Evolutionary conservation across 176 grass and related monocot species (phyloP), one percentile per base, ranked within the genome.

Genomic region (Pharus latifolius): DNA sequence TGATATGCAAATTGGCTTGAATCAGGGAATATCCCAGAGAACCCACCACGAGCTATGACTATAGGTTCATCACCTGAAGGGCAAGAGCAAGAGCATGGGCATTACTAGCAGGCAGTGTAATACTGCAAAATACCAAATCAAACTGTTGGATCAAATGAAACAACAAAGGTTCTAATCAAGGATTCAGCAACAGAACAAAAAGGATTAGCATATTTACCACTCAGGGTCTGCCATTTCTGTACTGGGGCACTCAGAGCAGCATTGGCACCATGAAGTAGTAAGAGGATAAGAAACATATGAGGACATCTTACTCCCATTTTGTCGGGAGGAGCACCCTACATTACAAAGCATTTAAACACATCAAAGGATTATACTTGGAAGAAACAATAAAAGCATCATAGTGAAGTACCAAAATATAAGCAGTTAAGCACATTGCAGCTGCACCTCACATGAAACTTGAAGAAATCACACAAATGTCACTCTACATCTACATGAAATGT

Each of bases 1-100:
- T 88, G 53, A 42, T 96, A 96, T 1, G 91, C 75, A 3, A 65
- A 64, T 25, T 66, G 26, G 72, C 87, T 96, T 14, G 91, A 85
- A 35, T 91, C 91, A 25, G 91, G 91, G 72, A 88, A 84, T 34
- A 96, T 25, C 52, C 91, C 91, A 25, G 91, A 96, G 84, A 84
- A 96, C 28, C 91, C 91, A 79, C 91, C 91, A 41, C 63, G 77
- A 78, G 91, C 87, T 69, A 91, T 78, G 31, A 96, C 78, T 46
- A 28, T 12, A 63, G 91, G 91, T 54, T 84, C 73, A 42, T 38
- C 40, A 31, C 91, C 91, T 96, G 65, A 27, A 76, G 38, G 47
- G 7, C 23, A 59, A 48, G 33, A 50, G 34, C 23, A 78, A 22
- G 78, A 33, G 19, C n/a, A n/a, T n/a, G n/a, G n/a, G n/a, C n/a